Evolutionary conservation across 2,329 filamentous ascomycete genomes (phyloP), one percentile per base, ranked within the genome.

Genomic region (Fusarium musae): DNA sequence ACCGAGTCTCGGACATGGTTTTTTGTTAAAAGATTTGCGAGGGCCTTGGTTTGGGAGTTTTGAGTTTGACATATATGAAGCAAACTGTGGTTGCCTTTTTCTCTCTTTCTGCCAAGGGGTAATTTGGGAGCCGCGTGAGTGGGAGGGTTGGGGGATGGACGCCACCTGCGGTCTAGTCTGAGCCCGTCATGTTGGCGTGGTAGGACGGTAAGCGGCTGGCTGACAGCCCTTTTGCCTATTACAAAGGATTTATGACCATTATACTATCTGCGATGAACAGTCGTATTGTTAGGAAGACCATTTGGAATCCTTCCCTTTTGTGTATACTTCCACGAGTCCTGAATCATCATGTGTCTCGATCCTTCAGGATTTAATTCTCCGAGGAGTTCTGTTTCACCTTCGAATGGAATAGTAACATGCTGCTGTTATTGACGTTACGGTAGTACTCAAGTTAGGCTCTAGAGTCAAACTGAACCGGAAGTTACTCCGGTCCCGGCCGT

Each of bases 151-250:
- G 40, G 30, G 37, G 68, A 57, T 28, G 32, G 54, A 49, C 59
- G 44, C 44, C 64, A 59, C 49, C 50, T 30, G 42, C 23, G 36
- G 16, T 42, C 19, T 63, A 52, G 46, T 39, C 52, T 57, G 62
- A 73, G 70, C 69, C 70, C 65, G 40, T 43, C 54, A 53, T 66
- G 56, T 28, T 43, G 50, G 23, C 30, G n/a, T 49, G 59, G 69
- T 70, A 73, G 59, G 56, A 73, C 70, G 59, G 56, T 46, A n/a
- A 59, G 58, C 32, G n/a, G 43, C 46, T 44, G 50, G 58, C 63
- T 69, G 69, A 59, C 47, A 43, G 16, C 46, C 44, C 44, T 34
- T 28, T 39, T 50, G 9, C 66, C 43, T 46, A 44, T 59, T 15
- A 26, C 12, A 47, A 9, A 37, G 4, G 10, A 19, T 43, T 21